These are phyloP conservation scores for Melampsora americana DNA, from an alignment of 1,284 basidiomycete genomes.

Conservation along the genomic window DNA sequence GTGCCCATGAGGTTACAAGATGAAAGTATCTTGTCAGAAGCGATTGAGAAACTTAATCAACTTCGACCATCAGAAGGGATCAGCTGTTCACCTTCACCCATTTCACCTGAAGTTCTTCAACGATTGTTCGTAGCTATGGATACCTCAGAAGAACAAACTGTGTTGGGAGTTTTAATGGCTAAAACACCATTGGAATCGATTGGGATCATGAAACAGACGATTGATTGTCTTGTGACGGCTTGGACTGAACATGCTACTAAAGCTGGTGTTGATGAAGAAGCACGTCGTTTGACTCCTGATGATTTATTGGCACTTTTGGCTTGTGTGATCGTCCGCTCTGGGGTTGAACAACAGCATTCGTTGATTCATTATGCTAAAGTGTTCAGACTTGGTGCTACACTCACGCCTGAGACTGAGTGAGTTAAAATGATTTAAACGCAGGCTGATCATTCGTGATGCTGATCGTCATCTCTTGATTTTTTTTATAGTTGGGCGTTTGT, in stretches of 20 bases:
- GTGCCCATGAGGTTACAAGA: slow-evolving; percentile 35
- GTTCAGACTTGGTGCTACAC: slow-evolving; percentile 31
- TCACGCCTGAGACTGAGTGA: slow-evolving; percentile 44
- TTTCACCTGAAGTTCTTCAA: slow-evolving; percentile 41
- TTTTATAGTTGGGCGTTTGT: slow-evolving; percentile 43
- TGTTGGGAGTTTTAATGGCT: slow-evolving; percentile 39
- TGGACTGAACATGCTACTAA: slow-evolving; percentile 37
- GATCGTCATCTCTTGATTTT: slow-evolving; percentile 2
- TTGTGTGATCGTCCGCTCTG: slow-evolving; percentile 43
- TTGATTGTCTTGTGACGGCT: slow-evolving; percentile 39
- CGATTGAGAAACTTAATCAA: slow-evolving; percentile 42
- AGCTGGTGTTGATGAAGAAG: slow-evolving; percentile 40
- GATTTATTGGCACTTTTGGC: slow-evolving; percentile 43
- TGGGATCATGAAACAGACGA: slow-evolving; percentile 44
- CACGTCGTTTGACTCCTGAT: slow-evolving; percentile 43
- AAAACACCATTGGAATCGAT: slow-evolving; percentile 44
- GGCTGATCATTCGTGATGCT: background rate
- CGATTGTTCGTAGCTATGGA: slow-evolving; percentile 45
- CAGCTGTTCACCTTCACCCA: slow-evolving; percentile 14
- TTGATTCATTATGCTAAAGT: slow-evolving; percentile 43
- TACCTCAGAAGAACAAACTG: slow-evolving; percentile 38
- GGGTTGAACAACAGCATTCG: slow-evolving; percentile 43
- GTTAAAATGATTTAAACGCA: background rate
- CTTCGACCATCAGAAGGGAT: slow-evolving; percentile 33
- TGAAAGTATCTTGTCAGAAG: slow-evolving; percentile 41